phyloP scores from a whole-genome alignment of 2,329 filamentous ascomycete genomes.

The Chaetothyriales sp. region DNA sequence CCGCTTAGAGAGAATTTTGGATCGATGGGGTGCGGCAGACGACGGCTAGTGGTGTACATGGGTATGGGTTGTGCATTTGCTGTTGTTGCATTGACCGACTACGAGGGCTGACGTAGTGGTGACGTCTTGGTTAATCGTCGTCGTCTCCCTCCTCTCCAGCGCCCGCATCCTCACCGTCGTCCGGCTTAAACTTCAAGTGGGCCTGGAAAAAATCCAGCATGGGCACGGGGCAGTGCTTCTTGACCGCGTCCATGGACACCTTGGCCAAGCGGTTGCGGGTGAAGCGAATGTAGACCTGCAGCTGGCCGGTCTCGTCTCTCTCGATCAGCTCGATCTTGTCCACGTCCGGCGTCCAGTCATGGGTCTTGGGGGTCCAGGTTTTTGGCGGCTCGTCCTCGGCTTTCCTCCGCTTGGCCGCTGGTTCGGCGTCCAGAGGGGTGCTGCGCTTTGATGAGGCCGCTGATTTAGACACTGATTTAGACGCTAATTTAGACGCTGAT shows the following conservation, averaged over 20 bases:
- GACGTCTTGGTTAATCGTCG: not conserved
- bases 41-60: too few species aligned
- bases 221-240: constrained; percentile 31
- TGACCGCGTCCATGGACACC: constrained; percentile 28
- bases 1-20: too few species aligned
- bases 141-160: not conserved
- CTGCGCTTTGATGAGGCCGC: not conserved
- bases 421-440: constrained; percentile 9
- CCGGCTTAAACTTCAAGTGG: constrained; percentile 25
- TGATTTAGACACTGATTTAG: constrained; percentile 8
- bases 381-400: constrained; percentile 10
- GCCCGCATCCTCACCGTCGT: not conserved
- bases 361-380: constrained; percentile 28
- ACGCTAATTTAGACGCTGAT: constrained; percentile 18
- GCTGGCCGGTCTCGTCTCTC: constrained; percentile 22
- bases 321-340: constrained; percentile 31
- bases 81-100: too few species aligned
- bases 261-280: constrained; percentile 32
- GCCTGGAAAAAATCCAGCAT: constrained; percentile 38
- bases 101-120: too few species aligned
- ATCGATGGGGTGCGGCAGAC: too few species aligned
- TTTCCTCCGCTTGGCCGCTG: constrained; percentile 14
- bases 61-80: too few species aligned
- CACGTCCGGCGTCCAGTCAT: constrained; percentile 33
- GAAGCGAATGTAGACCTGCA: constrained; percentile 31